Conservation (phyloP, 2,329 filamentous ascomycete species). For the Colletotrichum lindemuthianum region DNA sequence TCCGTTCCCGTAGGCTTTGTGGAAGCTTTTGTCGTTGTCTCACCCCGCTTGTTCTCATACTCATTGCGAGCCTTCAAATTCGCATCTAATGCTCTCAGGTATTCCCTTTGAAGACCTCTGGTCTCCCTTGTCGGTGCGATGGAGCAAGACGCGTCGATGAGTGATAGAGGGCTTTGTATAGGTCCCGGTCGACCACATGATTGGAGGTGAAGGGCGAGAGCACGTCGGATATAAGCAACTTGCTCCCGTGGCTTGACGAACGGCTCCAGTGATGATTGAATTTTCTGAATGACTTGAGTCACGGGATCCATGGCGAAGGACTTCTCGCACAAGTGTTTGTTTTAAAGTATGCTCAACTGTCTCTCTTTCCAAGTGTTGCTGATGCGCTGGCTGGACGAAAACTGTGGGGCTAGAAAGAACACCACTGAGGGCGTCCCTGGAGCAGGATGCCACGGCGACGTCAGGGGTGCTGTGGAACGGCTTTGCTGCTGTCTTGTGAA, state of each 20-base stretch:
- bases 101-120: slow-evolving; percentile 63
- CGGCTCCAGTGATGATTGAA: slow-evolving; percentile 58
- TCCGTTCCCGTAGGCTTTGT: slow-evolving; percentile 31
- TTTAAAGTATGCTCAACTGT: too few species aligned
- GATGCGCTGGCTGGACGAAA: too few species aligned
- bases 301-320: slow-evolving; percentile 40
- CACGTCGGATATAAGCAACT: slow-evolving; percentile 63
- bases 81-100: slow-evolving; percentile 62
- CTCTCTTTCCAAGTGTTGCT: too few species aligned
- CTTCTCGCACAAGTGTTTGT: not conserved
- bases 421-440: too few species aligned
- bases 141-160: slow-evolving; percentile 53
- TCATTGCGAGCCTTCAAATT: slow-evolving; percentile 63
- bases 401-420: too few species aligned
- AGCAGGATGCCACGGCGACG: too few species aligned
- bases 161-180: slow-evolving; percentile 57
- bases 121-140: slow-evolving; percentile 50
- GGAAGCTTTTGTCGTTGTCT: slow-evolving; percentile 36
- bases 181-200: slow-evolving; percentile 56
- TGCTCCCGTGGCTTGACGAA: slow-evolving; percentile 69
- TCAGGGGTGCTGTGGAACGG: slow-evolving; percentile 26
- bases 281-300: slow-evolving; percentile 48
- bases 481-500: too few species aligned
- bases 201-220: slow-evolving; percentile 64
- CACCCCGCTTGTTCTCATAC: slow-evolving; percentile 49